phyloP scores from a whole-genome alignment of 768 basidiomycete species.

The Gautieria morchelliformis region DNA sequence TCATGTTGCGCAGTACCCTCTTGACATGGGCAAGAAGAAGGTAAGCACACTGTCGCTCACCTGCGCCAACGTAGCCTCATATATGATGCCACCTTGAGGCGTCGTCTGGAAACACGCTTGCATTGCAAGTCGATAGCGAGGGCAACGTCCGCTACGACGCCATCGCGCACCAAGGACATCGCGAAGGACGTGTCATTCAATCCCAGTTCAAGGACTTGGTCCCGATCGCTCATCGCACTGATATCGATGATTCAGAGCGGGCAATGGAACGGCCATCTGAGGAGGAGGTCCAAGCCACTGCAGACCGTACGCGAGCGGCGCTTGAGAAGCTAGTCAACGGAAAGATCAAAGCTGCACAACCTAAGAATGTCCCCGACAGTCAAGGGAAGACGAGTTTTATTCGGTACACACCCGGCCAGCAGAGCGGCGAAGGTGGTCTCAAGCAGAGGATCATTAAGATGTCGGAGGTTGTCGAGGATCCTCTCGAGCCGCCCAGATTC shows the following conservation, averaged over 20 bases:
- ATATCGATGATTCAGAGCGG: slow-evolving; percentile 65
- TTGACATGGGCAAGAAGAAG: slow-evolving; percentile 95
- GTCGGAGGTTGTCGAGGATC: slow-evolving; percentile 96
- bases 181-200: slow-evolving; percentile 76
- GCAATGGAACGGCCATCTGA: slow-evolving; percentile 89
- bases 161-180: slow-evolving; percentile 92
- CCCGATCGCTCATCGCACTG: slow-evolving; percentile 81
- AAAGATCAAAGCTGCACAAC: slow-evolving; percentile 98
- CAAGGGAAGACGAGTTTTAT: slow-evolving; percentile 84
- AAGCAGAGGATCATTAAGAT: slow-evolving; percentile 99
- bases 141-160: slow-evolving; percentile 97
- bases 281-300: slow-evolving; percentile 83
- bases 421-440: slow-evolving; percentile 53
- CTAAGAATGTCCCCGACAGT: slow-evolving; percentile 83
- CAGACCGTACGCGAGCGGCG: slow-evolving; percentile 83
- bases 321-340: slow-evolving; percentile 90
- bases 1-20: slow-evolving; percentile 93
- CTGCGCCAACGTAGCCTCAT: neutral
- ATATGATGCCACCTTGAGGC: slow-evolving; percentile 37
- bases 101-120: slow-evolving; percentile 87
- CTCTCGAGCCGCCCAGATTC: slow-evolving; percentile 91
- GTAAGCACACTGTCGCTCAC: slow-evolving; percentile 28
- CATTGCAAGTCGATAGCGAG: slow-evolving; percentile 92
- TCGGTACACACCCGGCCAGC: slow-evolving; percentile 93
- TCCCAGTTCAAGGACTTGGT: slow-evolving; percentile 98